Evolutionary conservation across 768 basidiomycete species (phyloP).

Genomic region (Boletus sp.): DNA sequence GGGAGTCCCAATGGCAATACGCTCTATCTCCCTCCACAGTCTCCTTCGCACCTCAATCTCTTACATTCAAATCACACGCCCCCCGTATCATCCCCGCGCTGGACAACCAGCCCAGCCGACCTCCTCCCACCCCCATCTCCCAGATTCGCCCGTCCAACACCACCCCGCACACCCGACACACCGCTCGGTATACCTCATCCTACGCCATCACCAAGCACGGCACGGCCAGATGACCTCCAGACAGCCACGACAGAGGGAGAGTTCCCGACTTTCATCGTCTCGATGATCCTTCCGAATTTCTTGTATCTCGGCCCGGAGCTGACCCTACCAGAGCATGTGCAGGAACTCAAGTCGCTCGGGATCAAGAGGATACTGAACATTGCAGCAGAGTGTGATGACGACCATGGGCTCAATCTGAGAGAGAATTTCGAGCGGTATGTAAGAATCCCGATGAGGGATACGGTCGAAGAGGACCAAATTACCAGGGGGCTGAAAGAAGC

Average conservation of each 20-base stretch:
- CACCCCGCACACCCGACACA: slow-evolving; percentile 39
- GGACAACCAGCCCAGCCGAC: slow-evolving; percentile 34
- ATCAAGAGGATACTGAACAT: slow-evolving; percentile 89
- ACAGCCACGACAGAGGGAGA: slow-evolving; percentile 39
- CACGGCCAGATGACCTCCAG: slow-evolving; percentile 47
- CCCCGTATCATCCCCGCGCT: slow-evolving; percentile 46
- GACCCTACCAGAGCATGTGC: slow-evolving; percentile 67
- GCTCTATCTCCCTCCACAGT: slow-evolving; percentile 33
- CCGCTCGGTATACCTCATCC: slow-evolving; percentile 28
- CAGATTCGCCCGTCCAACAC: slow-evolving; percentile 24
- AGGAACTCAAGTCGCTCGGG: slow-evolving; percentile 68
- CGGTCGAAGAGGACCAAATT: slow-evolving; percentile 91
- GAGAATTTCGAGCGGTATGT: slow-evolving; percentile 79
- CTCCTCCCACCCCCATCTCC: slow-evolving; percentile 37
- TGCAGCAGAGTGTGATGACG: slow-evolving; percentile 86
- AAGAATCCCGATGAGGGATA: slow-evolving; percentile 91
- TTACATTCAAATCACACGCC: slow-evolving; percentile 58
- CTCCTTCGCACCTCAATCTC: slow-evolving; percentile 61
- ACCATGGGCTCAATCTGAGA: slow-evolving; percentile 64
- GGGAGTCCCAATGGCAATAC: slow-evolving; percentile 20
- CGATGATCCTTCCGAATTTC: slow-evolving; percentile 88
- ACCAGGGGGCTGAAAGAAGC: slow-evolving; percentile 76
- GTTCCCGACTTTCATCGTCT: slow-evolving; percentile 71
- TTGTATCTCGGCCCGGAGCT: slow-evolving; percentile 90
- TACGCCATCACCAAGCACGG: slow-evolving; percentile 56